phyloP scores from a whole-genome alignment of 805 yeast species.

The Gaillardinia entomophila region DNA sequence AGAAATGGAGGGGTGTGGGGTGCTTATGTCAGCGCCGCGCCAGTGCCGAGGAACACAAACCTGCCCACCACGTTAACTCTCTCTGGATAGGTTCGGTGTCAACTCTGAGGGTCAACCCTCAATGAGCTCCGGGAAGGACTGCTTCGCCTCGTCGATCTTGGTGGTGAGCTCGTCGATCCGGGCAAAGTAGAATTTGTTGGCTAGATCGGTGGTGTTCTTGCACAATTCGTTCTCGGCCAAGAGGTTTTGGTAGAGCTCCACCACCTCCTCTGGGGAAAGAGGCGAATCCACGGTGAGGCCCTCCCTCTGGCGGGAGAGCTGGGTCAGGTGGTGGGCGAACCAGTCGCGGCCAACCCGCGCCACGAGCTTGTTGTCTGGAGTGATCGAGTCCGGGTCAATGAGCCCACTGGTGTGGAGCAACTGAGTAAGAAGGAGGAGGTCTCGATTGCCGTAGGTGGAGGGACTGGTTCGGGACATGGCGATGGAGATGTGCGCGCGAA shows the following conservation, averaged over 20 bases:
- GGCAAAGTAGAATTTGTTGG: slow-evolving; percentile 26
- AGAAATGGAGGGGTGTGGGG: no score
- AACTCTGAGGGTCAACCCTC: no score
- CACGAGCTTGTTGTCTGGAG: slow-evolving; percentile 11
- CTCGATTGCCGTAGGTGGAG: slow-evolving; percentile 16
- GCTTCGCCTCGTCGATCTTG: slow-evolving; percentile 17
- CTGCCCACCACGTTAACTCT: no score
- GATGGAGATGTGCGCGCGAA: no score
- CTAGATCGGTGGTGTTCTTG: slow-evolving; percentile 32
- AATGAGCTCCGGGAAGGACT: slow-evolving; percentile 11
- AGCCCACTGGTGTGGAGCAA: slow-evolving; percentile 29
- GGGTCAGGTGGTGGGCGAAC: slow-evolving; percentile 23
- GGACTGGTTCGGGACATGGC: slow-evolving; percentile 4
- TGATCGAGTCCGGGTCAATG: slow-evolving; percentile 15
- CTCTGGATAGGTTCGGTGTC: no score
- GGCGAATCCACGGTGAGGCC: slow-evolving; percentile 9
- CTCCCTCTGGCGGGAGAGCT: slow-evolving; percentile 14
- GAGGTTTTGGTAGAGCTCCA: slow-evolving; percentile 20
- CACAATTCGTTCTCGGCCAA: slow-evolving; percentile 19
- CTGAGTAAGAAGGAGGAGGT: slow-evolving; percentile 32
- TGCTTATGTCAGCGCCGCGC: no score
- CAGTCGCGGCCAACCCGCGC: slow-evolving; percentile 20
- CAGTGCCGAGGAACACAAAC: no score
- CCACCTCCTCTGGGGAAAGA: slow-evolving; percentile 14
- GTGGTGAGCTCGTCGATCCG: slow-evolving; percentile 28